Percentiles rank a stretch among this genome's conserved stretches.
These are phyloP conservation scores for Cutaneotrichosporon mucoides DNA, from an alignment of 1,284 basidiomycete species.

Conservation along the genomic window DNA sequence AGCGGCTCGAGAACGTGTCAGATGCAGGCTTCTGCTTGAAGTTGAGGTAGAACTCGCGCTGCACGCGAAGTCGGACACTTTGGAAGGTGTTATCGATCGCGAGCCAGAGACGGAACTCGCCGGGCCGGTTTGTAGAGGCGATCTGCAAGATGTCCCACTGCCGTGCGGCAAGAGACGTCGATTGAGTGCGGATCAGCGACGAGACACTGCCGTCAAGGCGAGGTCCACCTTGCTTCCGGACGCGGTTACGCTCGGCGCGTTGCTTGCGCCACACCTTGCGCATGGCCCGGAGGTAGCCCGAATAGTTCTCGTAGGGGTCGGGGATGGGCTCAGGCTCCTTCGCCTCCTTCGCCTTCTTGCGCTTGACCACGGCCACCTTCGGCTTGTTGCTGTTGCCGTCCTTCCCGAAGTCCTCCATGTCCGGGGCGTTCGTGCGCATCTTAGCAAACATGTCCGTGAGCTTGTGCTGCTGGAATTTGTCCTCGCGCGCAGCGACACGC, in stretches of 20 bases:
- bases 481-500: constrained; percentile 80
- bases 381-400: constrained; percentile 19
- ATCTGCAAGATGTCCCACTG: constrained; percentile 95
- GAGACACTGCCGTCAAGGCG: constrained; percentile 55
- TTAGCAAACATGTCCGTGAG: constrained; percentile 88
- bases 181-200: constrained; percentile 72
- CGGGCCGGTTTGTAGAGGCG: constrained; percentile 67
- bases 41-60: constrained; percentile 90
- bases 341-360: constrained; percentile 49
- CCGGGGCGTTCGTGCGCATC: constrained; percentile 40
- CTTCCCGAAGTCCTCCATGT: constrained; percentile 56
- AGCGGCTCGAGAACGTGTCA: constrained; percentile 65
- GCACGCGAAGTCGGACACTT: constrained; percentile 74
- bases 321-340: constrained; percentile 51
- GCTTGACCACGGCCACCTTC: constrained; percentile 57
- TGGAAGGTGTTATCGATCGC: constrained; percentile 76
- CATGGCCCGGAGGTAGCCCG: constrained; percentile 75
- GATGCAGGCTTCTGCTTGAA: constrained; percentile 64
- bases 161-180: constrained; percentile 60
- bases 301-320: constrained; percentile 64
- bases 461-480: constrained; percentile 98
- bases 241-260: constrained; percentile 52
- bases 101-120: constrained; percentile 87
- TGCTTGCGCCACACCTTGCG: constrained; percentile 72
- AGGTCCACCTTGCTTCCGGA: constrained; percentile 48